phyloP scores from a whole-genome alignment of 768 basidiomycete genomes.

The Exsudoporus frostii region DNA sequence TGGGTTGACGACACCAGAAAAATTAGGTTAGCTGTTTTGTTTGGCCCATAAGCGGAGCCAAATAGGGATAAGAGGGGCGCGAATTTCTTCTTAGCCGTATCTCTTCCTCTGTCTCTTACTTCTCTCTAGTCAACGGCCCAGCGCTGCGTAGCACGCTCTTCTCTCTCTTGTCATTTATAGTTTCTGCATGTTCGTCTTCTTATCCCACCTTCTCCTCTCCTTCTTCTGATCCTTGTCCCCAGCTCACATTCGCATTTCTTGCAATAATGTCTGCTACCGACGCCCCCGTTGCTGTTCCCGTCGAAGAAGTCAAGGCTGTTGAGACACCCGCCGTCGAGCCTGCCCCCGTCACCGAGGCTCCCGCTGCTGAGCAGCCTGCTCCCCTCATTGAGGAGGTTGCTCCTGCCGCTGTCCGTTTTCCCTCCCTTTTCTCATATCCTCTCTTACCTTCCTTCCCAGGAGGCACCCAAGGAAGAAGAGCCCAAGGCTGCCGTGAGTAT shows the following conservation, averaged over 20 bases:
- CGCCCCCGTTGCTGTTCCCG: conserved; percentile 44
- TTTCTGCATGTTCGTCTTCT: conserved; percentile 44
- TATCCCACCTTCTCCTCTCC: background rate
- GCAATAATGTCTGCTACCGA: conserved; percentile 85
- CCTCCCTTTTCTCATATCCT: background rate
- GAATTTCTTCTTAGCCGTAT: conserved; percentile 35
- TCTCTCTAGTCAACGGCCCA: conserved; percentile 51
- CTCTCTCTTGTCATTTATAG: conserved; percentile 59
- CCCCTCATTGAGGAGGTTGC: conserved; percentile 33
- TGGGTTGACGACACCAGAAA: conserved; percentile 12
- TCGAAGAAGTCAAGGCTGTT: conserved; percentile 52
- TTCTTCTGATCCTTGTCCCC: conserved; percentile 12
- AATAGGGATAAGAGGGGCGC: conserved; percentile 41
- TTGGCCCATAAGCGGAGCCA: conserved; percentile 40
- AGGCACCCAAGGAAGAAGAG: conserved; percentile 42
- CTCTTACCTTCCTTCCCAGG: conserved; percentile 24
- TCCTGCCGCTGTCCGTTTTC: conserved; percentile 34
- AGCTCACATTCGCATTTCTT: conserved; percentile 56
- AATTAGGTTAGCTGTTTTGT: conserved; percentile 37
- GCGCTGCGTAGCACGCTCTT: conserved; percentile 56
- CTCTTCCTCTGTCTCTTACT: conserved; percentile 56
- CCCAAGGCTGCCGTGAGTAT: conserved; percentile 37
- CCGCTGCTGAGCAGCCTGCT: conserved; percentile 19
- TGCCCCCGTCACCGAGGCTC: conserved; percentile 30
- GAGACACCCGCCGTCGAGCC: conserved; percentile 38